A percentile compares a stretch with the other conserved stretches of the same genome.
Evolutionary conservation across 352 stramenopile genomes (phyloP).

Genomic region (Pythium insidiosum): DNA sequence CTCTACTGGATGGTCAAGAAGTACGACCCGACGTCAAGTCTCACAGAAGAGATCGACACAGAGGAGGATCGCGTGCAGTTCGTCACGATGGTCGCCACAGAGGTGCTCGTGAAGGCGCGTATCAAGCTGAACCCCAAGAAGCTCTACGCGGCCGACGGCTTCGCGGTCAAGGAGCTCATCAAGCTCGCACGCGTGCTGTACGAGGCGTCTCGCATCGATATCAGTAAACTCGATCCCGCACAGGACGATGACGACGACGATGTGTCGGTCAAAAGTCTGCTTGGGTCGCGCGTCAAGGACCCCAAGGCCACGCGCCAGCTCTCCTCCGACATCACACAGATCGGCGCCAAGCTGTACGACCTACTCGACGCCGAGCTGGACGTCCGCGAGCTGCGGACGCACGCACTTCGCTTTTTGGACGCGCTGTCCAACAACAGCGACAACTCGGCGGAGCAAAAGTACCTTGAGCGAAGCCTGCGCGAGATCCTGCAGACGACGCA

Average conservation of each 20-base stretch:
- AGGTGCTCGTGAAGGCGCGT: constrained; percentile 85
- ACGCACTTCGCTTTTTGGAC: constrained; percentile 92
- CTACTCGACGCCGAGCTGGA: constrained; percentile 89
- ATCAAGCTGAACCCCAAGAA: constrained; percentile 94
- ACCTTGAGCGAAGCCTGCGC: constrained; percentile 81
- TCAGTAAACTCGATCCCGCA: constrained; percentile 40
- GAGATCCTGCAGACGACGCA: constrained; percentile 63
- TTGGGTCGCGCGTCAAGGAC: constrained; percentile 78
- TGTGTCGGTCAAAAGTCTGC: constrained; percentile 55
- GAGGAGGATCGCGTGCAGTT: constrained; percentile 94
- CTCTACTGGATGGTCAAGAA: constrained; percentile 97
- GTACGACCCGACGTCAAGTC: constrained; percentile 75
- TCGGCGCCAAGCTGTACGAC: constrained; percentile 88
- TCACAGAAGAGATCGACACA: constrained; percentile 92
- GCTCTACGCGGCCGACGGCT: constrained; percentile 93
- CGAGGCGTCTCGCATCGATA: constrained; percentile 72
- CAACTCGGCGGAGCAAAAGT: constrained; percentile 78
- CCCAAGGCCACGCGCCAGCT: constrained; percentile 88
- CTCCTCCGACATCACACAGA: constrained; percentile 91
- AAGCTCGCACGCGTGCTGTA: constrained; percentile 93
- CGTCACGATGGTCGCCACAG: constrained; percentile 75
- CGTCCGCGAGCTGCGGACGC: constrained; percentile 65
- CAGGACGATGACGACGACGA: constrained; percentile 74
- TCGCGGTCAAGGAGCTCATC: constrained; percentile 91
- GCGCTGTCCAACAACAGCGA: constrained; percentile 80